A percentile compares a stretch with the other conserved stretches of the same genome.
Conservation (phyloP, 371 early-diverging fungal genomes). For the Lichtheimia corymbifera region DNA sequence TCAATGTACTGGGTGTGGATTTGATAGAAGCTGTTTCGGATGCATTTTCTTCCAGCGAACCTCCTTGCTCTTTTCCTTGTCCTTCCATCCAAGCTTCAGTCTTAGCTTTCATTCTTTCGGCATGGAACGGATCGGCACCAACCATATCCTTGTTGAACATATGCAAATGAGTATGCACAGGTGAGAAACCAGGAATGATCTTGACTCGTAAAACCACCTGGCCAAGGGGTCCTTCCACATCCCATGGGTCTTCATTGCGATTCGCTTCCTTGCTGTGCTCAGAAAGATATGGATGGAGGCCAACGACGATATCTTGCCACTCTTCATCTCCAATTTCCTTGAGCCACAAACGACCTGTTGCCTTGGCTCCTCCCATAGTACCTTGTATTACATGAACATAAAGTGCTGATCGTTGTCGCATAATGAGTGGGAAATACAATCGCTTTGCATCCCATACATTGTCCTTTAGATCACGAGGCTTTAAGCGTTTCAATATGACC, state of each 20-base stretch:
- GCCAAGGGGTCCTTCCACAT: constrained; percentile 23
- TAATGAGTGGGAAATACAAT: constrained; percentile 37
- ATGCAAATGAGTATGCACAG: constrained; percentile 36
- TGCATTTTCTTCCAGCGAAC: constrained; percentile 2
- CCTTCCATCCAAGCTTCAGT: constrained; percentile 38
- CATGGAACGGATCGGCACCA: constrained; percentile 41
- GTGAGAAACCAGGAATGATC: constrained; percentile 42
- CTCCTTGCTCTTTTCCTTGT: constrained; percentile 9
- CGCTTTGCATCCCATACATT: constrained; percentile 18
- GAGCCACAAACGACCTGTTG: constrained; percentile 42
- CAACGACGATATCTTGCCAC: constrained; percentile 31
- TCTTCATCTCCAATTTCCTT: constrained; percentile 31
- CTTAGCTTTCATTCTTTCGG: constrained; percentile 25
- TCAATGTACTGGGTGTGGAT: background rate
- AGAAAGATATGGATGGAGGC: constrained; percentile 18
- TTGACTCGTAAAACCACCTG: constrained; percentile 26
- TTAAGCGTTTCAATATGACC: constrained; percentile 26
- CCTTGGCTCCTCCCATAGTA: constrained; percentile 17
- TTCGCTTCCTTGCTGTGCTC: constrained; percentile 38
- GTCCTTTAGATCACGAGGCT: constrained; percentile 17
- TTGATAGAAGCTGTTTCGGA: background rate
- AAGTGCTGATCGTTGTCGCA: constrained; percentile 42
- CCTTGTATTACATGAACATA: constrained; percentile 40
- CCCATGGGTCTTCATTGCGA: constrained; percentile 39
- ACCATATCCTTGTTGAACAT: constrained; percentile 36